Percentiles rank a stretch among this genome's conserved stretches.
Conservation (phyloP, 192 early-diverging fungal genomes). For the Ambispora gerdemannii region DNA sequence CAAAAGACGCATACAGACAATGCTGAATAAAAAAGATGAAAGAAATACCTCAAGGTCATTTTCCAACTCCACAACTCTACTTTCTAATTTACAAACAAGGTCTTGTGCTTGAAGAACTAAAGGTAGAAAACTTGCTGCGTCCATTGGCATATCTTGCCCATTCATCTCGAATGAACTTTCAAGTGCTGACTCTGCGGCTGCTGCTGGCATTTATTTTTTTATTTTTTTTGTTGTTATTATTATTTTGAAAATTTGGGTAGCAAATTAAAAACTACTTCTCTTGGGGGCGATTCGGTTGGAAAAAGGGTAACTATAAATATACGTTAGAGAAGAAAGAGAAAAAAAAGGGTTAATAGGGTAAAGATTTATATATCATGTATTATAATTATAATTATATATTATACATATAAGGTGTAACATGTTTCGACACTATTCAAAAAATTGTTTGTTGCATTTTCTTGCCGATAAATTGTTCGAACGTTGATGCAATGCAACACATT, state of each 20-base stretch:
- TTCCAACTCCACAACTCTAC: conserved; percentile 45
- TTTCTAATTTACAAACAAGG: conserved; percentile 41
- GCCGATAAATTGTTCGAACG: not conserved
- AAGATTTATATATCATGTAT: not conserved
- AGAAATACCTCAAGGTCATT: conserved; percentile 30
- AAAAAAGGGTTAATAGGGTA: not conserved
- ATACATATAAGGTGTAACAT: not conserved
- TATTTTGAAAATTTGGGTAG: not conserved
- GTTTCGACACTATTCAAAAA: not conserved
- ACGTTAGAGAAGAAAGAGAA: not conserved
- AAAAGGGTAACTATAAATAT: not conserved
- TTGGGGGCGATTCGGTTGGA: not conserved
- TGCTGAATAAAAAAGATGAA: conserved; percentile 4
- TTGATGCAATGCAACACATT: too few relatives aligned
- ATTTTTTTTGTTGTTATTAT: too few relatives aligned
- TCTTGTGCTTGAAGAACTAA: conserved; percentile 46
- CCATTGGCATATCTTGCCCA: not conserved
- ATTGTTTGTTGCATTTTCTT: not conserved
- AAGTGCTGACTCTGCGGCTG: not conserved
- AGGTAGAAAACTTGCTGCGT: conserved; percentile 31
- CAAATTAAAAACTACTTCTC: not conserved
- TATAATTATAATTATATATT: not conserved
- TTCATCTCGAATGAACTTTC: conserved; percentile 7
- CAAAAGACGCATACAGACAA: too few relatives aligned
- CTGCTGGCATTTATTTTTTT: conserved; percentile 9